Evolutionary conservation across 305 asterid genomes (phyloP).

Genomic region (Fraxinus latifolia): DNA sequence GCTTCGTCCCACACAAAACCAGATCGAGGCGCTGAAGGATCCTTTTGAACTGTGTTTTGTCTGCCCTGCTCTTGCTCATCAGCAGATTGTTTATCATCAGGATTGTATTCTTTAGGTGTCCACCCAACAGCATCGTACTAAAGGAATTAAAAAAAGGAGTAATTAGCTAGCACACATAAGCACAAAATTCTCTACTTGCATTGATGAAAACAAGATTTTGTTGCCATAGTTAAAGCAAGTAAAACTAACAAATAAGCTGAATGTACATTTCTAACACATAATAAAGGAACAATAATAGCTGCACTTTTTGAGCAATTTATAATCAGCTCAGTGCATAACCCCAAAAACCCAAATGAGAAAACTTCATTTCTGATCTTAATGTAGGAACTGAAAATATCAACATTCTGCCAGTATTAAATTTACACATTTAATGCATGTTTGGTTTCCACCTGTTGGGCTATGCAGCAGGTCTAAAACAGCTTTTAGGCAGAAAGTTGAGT

Average conservation of each 20-base stretch:
- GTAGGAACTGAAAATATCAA: background rate
- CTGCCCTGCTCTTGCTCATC: slow-evolving; percentile 57
- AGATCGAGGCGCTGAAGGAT: slow-evolving; percentile 70
- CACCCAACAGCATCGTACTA: slow-evolving; percentile 98
- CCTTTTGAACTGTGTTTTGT: slow-evolving; percentile 45
- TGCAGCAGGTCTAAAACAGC: background rate
- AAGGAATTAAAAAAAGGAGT: slow-evolving; percentile 20
- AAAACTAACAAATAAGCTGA: background rate
- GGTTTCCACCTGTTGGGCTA: background rate
- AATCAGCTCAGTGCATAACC: background rate
- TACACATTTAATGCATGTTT: background rate
- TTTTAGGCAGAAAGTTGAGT: background rate
- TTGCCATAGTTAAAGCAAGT: slow-evolving; percentile 1
- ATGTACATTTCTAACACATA: background rate
- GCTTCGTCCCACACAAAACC: slow-evolving; percentile 99
- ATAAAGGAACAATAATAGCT: background rate
- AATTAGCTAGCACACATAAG: background rate
- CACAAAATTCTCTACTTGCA: background rate
- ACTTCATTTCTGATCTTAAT: background rate
- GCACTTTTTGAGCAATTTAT: background rate
- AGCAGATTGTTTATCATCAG: slow-evolving; percentile 68
- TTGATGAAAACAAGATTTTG: slow-evolving; percentile 5
- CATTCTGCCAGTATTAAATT: background rate
- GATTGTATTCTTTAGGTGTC: slow-evolving; percentile 96
- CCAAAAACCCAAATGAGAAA: background rate